Percentiles rank a stretch among this genome's conserved stretches.
Conservation (phyloP, 2,329 filamentous ascomycete species). For the Botrytis byssoidea region DNA sequence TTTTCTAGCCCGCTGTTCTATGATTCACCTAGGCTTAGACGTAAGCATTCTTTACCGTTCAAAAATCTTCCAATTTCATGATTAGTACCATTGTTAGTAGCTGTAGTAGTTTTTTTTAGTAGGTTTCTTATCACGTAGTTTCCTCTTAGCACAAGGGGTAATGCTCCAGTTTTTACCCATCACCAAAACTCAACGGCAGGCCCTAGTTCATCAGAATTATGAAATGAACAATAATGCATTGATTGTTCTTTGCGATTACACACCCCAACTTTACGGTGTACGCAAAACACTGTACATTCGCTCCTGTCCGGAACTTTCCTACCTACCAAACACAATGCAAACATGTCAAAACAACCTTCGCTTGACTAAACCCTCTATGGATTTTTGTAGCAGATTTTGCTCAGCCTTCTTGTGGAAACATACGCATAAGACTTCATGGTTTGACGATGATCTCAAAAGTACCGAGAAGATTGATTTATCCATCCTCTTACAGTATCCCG, state of each 20-base stretch:
- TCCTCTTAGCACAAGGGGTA: neutral
- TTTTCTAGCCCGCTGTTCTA: neutral
- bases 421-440: constrained; percentile 5
- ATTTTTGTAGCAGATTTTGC: constrained; percentile 11
- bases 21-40: neutral
- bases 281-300: neutral
- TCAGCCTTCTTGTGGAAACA: constrained; percentile 4
- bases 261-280: neutral
- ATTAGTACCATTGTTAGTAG: neutral
- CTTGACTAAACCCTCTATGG: constrained; percentile 7
- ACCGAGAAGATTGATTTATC: neutral
- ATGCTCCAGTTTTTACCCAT: neutral
- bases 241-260: neutral
- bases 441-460: constrained; percentile 15
- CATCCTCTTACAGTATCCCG: constrained; percentile 5
- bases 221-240: constrained; percentile 8
- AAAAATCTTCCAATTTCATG: neutral
- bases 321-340: constrained; percentile 8
- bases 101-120: neutral
- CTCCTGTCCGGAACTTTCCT: neutral
- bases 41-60: neutral
- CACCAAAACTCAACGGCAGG: constrained; percentile 14
- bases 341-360: constrained; percentile 14
- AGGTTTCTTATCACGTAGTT: neutral
- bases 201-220: constrained; percentile 14